A percentile compares a stretch with the other conserved stretches of the same genome.
These are phyloP conservation scores for Globisporangium parvum DNA, from an alignment of 352 stramenopile genomes.

Conservation along the genomic window DNA sequence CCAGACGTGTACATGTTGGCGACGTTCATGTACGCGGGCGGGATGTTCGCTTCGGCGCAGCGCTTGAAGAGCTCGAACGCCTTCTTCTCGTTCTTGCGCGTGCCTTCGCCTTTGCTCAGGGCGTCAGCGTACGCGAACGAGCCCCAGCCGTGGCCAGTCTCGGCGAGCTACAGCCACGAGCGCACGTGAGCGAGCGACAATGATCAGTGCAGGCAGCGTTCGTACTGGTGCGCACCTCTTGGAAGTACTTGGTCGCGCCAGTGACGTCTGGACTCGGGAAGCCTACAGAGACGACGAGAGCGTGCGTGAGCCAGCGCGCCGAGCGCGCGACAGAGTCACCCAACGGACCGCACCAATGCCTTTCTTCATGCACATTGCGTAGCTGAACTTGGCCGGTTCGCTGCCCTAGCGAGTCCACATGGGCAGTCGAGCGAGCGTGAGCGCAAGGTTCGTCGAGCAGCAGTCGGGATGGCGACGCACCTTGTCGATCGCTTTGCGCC, in stretches of 20 bases:
- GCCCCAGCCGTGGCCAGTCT: constrained; percentile 61
- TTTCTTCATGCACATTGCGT: constrained; percentile 77
- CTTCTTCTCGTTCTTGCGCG: constrained; percentile 64
- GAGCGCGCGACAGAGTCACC: no score
- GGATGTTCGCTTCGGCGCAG: constrained; percentile 55
- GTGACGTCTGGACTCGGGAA: constrained; percentile 51
- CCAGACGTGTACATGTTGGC: constrained; percentile 78
- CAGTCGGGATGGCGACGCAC: constrained; percentile 12
- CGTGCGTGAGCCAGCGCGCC: no score
- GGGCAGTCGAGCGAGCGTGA: not conserved
- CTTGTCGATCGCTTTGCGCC: constrained; percentile 80
- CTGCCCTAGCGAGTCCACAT: constrained; percentile 34
- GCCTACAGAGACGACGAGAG: constrained; percentile 11
- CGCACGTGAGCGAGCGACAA: no score
- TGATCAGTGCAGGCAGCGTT: no score
- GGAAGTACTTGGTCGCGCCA: constrained; percentile 59
- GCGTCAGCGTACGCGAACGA: constrained; percentile 78
- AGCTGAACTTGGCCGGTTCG: constrained; percentile 81
- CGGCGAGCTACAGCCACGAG: constrained; percentile 33
- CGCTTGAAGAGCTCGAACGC: constrained; percentile 74
- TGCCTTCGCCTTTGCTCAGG: constrained; percentile 69
- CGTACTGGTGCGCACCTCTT: constrained; percentile 54
- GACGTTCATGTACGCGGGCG: constrained; percentile 75
- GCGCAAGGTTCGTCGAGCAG: not conserved
- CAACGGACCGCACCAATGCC: constrained; percentile 39